Conservation (phyloP, 164 flowering plant genomes). For the Macadamia integrifolia region DNA sequence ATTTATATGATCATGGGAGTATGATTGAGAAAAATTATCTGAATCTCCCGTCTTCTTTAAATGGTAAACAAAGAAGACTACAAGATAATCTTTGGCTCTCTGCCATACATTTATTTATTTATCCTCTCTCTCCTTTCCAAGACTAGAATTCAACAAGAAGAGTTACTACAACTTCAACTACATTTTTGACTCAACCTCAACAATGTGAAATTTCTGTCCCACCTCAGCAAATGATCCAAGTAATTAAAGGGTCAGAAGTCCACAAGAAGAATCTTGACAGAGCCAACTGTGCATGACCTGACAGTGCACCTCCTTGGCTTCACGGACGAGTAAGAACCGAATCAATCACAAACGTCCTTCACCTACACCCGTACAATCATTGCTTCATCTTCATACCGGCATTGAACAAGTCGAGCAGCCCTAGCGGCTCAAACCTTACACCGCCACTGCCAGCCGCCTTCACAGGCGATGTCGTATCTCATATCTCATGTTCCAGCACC, state of each 20-base stretch:
- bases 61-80: no score
- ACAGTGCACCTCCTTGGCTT: conserved; percentile 62
- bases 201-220: conserved; percentile 32
- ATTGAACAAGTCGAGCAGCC: conserved; percentile 32
- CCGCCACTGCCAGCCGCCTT: conserved; percentile 46
- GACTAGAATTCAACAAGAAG: no score
- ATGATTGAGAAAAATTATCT: no score
- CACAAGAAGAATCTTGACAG: conserved; percentile 44
- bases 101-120: no score
- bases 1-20: no score
- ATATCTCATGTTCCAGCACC: conserved; percentile 58
- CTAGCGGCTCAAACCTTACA: conserved; percentile 60
- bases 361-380: conserved; percentile 34
- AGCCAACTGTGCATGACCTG: conserved; percentile 34
- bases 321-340: conserved; percentile 66
- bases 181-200: conserved; percentile 30
- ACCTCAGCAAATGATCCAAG: conserved; percentile 50
- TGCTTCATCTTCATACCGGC: conserved; percentile 20
- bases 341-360: conserved; percentile 66
- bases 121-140: no score
- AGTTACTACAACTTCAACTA: conserved; percentile 37
- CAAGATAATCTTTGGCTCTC: no score
- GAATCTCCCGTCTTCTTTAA: no score
- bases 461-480: conserved; percentile 64
- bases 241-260: conserved; percentile 37